Evolutionary conservation across 768 basidiomycete species (phyloP).

Genomic region (Arthromyces matolae): DNA sequence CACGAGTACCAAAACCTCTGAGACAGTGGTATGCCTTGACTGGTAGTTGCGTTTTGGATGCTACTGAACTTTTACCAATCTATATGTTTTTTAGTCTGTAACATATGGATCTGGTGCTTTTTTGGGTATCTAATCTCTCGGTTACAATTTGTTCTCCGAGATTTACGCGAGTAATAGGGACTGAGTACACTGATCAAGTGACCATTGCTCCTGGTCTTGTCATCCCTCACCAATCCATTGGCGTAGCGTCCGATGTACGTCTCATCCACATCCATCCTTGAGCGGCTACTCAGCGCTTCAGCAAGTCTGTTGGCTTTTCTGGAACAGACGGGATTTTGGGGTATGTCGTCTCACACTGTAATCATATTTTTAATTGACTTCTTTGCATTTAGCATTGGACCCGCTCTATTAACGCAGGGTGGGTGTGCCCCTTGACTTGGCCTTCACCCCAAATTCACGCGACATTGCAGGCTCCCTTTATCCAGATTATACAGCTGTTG

Average conservation of each 20-base stretch:
- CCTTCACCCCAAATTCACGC: neutral
- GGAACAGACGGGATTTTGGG: constrained; percentile 63
- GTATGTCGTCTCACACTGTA: constrained; percentile 27
- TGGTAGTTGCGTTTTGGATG: too few species aligned
- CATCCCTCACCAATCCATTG: constrained; percentile 56
- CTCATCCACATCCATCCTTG: neutral
- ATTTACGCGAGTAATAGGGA: constrained; percentile 23
- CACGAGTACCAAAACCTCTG: constrained; percentile 42
- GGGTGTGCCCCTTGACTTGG: constrained; percentile 12
- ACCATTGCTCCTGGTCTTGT: constrained; percentile 45
- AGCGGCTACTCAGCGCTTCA: neutral
- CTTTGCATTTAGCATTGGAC: constrained; percentile 53
- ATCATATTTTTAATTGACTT: constrained; percentile 2
- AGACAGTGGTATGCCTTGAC: constrained; percentile 48
- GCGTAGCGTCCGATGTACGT: constrained; percentile 43
- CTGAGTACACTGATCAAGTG: constrained; percentile 49
- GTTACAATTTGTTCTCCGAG: neutral
- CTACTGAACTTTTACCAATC: too few species aligned
- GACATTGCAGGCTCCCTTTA: constrained; percentile 29
- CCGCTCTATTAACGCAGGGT: constrained; percentile 47
- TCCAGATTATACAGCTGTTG: constrained; percentile 19
- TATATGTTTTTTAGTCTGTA: too few species aligned
- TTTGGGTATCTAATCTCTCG: constrained; percentile 33
- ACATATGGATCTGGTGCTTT: constrained; percentile 59
- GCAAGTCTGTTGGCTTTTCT: constrained; percentile 37